Conservation (phyloP, 768 basidiomycete species). For the Aureoboletus auriporus region DNA sequence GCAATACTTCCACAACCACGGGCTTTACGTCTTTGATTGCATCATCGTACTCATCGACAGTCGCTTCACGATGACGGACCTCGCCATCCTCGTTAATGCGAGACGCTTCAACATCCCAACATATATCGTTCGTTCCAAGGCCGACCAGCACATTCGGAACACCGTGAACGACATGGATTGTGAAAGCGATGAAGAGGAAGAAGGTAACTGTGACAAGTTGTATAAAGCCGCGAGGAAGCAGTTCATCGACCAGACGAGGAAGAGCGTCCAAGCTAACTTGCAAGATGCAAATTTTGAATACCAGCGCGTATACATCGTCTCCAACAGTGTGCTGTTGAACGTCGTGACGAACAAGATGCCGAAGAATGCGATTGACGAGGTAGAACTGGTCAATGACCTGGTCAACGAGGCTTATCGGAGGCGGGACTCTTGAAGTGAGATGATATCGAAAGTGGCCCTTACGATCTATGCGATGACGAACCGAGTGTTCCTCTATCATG, state of each 20-base stretch:
- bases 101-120: no score
- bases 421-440: no score
- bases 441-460: no score
- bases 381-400: background rate
- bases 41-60: background rate
- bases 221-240: conserved; percentile 13
- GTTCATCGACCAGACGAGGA: conserved; percentile 10
- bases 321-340: conserved; percentile 11
- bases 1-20: conserved; percentile 17
- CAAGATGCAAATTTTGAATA: conserved; percentile 12
- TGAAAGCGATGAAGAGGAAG: conserved; percentile 14
- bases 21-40: background rate
- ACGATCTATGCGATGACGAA: no score
- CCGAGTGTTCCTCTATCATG: no score
- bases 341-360: conserved; percentile 6
- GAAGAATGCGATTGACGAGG: conserved; percentile 4
- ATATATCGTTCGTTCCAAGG: conserved; percentile 5
- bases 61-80: no score
- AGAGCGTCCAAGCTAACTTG: conserved; percentile 8
- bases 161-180: conserved; percentile 19
- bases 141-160: conserved; percentile 28
- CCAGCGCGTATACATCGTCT: conserved; percentile 24
- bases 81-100: no score
- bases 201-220: conserved; percentile 6
- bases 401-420: background rate